A percentile compares a stretch with the other conserved stretches of the same genome.
Conservation (phyloP, 2,329 filamentous ascomycete genomes). For the Drechslerella stenobrocha region DNA sequence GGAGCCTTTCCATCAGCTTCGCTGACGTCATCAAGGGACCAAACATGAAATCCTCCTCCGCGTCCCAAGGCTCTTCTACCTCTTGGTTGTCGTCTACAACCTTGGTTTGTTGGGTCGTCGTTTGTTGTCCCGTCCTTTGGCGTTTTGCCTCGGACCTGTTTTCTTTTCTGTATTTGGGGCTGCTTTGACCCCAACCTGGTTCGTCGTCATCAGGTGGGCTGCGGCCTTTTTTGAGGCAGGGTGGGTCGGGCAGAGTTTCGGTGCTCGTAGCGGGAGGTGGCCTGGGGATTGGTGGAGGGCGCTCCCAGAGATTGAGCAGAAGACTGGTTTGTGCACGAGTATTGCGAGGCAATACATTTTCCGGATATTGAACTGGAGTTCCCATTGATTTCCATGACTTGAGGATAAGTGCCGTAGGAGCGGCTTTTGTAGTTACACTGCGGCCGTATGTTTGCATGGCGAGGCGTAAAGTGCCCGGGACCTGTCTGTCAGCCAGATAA, state of each 20-base stretch:
- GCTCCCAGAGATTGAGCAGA: slow-evolving; percentile 1
- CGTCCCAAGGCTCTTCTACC: not conserved
- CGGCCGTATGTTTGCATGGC: not conserved
- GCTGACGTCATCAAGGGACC: not conserved
- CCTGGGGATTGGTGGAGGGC: not conserved
- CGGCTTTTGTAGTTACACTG: not conserved
- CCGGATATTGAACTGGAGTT: not conserved
- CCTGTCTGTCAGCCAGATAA: not conserved
- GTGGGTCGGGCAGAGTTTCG: not conserved
- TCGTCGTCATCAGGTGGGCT: not conserved
- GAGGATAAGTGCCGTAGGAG: not conserved
- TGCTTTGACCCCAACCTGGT: not conserved
- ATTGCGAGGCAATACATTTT: not conserved
- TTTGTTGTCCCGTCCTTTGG: not conserved
- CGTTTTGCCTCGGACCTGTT: not conserved
- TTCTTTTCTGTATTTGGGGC: not conserved
- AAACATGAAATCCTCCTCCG: not conserved
- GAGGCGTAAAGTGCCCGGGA: not conserved
- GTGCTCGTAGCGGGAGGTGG: not conserved
- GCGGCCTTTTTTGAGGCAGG: not conserved
- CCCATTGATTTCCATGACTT: not conserved
- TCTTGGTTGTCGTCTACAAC: not conserved
- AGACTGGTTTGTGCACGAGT: not conserved
- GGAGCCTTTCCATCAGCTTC: not conserved
- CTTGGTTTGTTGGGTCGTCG: not conserved